Evolutionary conservation across 2,329 filamentous ascomycete genomes (phyloP), one percentile per base, ranked within the genome.

Genomic region (Aspergillus eucalypticola): DNA sequence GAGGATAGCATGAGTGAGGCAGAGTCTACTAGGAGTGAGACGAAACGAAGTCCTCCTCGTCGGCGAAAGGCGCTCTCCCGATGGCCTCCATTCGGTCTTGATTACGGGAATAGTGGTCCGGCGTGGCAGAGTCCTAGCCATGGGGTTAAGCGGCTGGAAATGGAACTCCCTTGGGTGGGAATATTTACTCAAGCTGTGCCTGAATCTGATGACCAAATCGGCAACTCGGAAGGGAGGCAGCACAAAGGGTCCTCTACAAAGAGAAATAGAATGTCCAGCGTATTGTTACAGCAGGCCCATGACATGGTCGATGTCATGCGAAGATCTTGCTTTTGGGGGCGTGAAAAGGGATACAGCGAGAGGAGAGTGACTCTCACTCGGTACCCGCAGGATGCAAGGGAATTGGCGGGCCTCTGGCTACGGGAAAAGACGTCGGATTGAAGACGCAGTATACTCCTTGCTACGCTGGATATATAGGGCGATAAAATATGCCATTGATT

Each of bases 261-360:
- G 21, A 54, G 13, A 11, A 38, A 15, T 2, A 38, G 11, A 23
- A 39, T 35, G 35, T n/a, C 61, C 32, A 74, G 71, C 0, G 68
- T 80, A 10, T 67, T 79, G 48, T 70, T 67, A 1, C 65, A 63
- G 0, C 78, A 81, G 62, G 74, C 73, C 5, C 65, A 67, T 23
- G 77, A 81, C 55, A 75, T 81, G 72, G 75, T 75, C 1, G 72
- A 75, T 41, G 62, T 75, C 8, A 75, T 81, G 76, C 75, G 71
- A 5, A 66, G 73, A 29, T 77, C 77, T 3, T 81, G 78, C 64
- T 80, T 81, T 60, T 78, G 73, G 69, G 77, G 76, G 0, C 69
- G 73, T 5, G 76, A 78, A 60, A 76, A 73, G 49, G 74, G 76
- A 0, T 69, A 75, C 58, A 75, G 69, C 1, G 73, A 79, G 62